Base-by-base conservation (phyloP, 1,284 basidiomycete species). In the Flammula alnicola region DNA sequence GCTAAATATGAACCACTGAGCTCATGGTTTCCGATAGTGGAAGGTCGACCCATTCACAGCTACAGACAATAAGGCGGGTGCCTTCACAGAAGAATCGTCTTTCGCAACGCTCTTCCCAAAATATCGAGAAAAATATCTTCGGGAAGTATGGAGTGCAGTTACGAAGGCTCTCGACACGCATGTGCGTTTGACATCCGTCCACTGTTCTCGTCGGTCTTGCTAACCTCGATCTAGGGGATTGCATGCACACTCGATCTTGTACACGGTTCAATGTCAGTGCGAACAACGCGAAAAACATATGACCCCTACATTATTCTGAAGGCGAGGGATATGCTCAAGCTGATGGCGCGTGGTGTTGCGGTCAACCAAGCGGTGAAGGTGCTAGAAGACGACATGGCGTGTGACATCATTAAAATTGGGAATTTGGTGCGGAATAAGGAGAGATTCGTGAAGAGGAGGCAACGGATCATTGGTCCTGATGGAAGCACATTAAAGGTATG, bases 61-160 rank as follows among this genome's bases (percentile, higher is more conserved):
- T 3, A 73, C 72, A 16, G 91, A 96, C 67, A 94, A 93, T 69
- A 88, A 86, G 60, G 83, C 78, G 5, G 86, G 88, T 0, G 81
- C 94, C 1, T 94, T 99, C 70, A 80, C 87, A 4, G 95, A 99
- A 69, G 97, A 99, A 74, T 95, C 93, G 6, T 95, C 92, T 0
- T 99, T 99, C 63, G 95, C 97, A 3, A 97, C 97, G 0, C 83
- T 99, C 6, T 99, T 99, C 70, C 97, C 97, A 23, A 99, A 98
- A 72, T 99, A 99, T 67, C 84, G 97, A 50, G 96, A 99, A 81
- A 93, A 91, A 60, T 98, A 99, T 65, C 75, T 99, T 41, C 83
- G 94, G 47, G 93, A 97, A 69, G 88, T 93, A 44, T 99, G 97
- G 96, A 87, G 88, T 57, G 87, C 89, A 7, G 91, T 98, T n/a